Evolutionary conservation across 176 grass and related monocot species (phyloP).

Genomic region (Triticum urartu): DNA sequence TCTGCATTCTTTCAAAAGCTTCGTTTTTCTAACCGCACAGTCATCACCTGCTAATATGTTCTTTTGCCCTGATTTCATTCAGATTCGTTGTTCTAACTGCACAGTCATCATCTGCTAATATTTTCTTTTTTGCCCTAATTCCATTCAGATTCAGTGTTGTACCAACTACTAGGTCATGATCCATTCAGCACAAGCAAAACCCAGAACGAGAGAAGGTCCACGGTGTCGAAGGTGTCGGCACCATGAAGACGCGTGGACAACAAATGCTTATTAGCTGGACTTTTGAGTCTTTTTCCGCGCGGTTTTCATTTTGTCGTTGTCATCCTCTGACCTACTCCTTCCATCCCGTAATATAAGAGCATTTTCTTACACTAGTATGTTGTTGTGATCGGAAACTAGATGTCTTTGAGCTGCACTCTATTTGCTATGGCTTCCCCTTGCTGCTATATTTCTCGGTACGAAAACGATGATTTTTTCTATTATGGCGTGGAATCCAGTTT

Average conservation of each 20-base stretch:
- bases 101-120: no score
- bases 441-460: no score
- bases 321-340: not conserved
- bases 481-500: no score
- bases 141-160: not conserved
- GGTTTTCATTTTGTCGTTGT: not conserved
- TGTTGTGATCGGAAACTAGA: not conserved
- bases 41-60: constrained; percentile 1
- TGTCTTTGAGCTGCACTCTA: not conserved
- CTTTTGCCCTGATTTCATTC: no score
- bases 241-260: no score
- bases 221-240: not conserved
- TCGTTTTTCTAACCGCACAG: not conserved
- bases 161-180: not conserved
- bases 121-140: no score
- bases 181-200: not conserved
- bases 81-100: not conserved
- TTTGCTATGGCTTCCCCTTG: not conserved
- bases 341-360: no score
- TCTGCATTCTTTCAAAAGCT: not conserved
- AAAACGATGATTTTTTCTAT: no score
- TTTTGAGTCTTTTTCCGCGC: not conserved
- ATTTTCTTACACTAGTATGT: not conserved
- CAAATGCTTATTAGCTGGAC: not conserved
- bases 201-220: not conserved